Percentiles rank a stretch among this genome's conserved stretches.
Conservation (phyloP, 257 asterid genomes). For the Prunella vulgaris region DNA sequence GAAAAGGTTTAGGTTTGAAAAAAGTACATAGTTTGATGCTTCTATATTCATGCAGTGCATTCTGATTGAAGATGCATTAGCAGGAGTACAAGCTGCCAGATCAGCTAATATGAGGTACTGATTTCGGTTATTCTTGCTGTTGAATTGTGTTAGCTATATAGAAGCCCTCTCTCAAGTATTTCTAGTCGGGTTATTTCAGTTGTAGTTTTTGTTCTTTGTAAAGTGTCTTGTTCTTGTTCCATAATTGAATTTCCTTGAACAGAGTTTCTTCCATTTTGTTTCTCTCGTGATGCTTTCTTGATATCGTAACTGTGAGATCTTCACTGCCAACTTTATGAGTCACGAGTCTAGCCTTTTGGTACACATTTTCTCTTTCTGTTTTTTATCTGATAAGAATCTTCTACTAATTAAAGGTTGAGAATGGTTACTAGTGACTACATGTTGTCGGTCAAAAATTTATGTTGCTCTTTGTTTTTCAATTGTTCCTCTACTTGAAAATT, state of each 20-base stretch:
- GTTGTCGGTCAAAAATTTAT: neutral
- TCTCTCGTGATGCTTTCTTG: neutral
- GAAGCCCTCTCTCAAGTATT: too few species aligned
- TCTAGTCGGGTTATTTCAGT: too few species aligned
- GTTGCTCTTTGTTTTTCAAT: conserved; percentile 11
- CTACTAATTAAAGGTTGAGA: conserved; percentile 7
- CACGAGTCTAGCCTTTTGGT: conserved; percentile 4
- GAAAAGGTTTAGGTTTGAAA: neutral
- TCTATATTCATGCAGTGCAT: conserved; percentile 57
- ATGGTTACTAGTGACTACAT: neutral
- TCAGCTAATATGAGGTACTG: conserved; percentile 91
- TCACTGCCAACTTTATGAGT: conserved; percentile 5
- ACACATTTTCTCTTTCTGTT: conserved; percentile 2
- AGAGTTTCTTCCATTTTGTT: neutral
- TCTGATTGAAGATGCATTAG: conserved; percentile 97
- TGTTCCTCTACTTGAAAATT: neutral
- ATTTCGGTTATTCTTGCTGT: conserved; percentile 17
- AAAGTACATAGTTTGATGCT: conserved; percentile 13
- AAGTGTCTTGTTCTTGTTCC: neutral
- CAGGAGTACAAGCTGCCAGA: conserved; percentile 97
- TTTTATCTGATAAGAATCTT: neutral
- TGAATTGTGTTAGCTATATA: too few species aligned
- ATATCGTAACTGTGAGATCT: too few species aligned
- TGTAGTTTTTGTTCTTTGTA: neutral
- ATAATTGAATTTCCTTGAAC: neutral